Percentiles rank a stretch among this genome's conserved stretches.
phyloP scores from a whole-genome alignment of 2,329 filamentous ascomycete genomes.

The Escovopsis sp. region DNA sequence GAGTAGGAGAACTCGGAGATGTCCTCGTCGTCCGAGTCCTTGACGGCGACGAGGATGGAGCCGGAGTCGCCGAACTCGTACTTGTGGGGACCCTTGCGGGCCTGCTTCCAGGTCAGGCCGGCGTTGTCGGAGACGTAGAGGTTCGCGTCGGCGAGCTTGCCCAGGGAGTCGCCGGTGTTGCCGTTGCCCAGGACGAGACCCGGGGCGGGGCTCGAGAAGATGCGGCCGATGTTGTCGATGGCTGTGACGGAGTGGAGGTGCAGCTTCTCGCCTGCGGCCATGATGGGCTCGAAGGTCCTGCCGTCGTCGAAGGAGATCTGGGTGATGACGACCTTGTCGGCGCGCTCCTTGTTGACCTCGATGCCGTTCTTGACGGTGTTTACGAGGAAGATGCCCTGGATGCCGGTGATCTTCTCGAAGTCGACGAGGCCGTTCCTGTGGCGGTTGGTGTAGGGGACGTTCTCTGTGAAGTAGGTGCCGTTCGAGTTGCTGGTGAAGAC shows the following conservation, averaged over 20 bases:
- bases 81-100: conserved; percentile 70
- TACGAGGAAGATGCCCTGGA: conserved; percentile 83
- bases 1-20: conserved; percentile 55
- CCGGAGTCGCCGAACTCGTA: conserved; percentile 95
- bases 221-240: conserved; percentile 63
- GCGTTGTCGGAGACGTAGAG: conserved; percentile 86
- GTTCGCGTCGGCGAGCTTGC: conserved; percentile 56
- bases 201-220: conserved; percentile 88
- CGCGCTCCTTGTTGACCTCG: conserved; percentile 45
- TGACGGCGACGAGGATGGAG: conserved; percentile 70
- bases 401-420: conserved; percentile 84
- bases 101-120: conserved; percentile 67
- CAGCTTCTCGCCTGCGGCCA: conserved; percentile 41
- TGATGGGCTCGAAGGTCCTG: conserved; percentile 64
- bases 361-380: conserved; percentile 82
- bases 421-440: conserved; percentile 65
- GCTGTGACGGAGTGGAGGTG: conserved; percentile 91
- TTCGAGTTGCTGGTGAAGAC: conserved; percentile 96
- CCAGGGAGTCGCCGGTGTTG: conserved; percentile 67
- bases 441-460: conserved; percentile 84
- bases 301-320: conserved; percentile 94
- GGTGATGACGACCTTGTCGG: conserved; percentile 56
- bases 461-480: conserved; percentile 87
- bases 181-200: conserved; percentile 90
- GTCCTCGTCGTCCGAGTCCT: conserved; percentile 52